Conservation (phyloP, 352 stramenopile genomes). For the Phytophthora sojae region DNA sequence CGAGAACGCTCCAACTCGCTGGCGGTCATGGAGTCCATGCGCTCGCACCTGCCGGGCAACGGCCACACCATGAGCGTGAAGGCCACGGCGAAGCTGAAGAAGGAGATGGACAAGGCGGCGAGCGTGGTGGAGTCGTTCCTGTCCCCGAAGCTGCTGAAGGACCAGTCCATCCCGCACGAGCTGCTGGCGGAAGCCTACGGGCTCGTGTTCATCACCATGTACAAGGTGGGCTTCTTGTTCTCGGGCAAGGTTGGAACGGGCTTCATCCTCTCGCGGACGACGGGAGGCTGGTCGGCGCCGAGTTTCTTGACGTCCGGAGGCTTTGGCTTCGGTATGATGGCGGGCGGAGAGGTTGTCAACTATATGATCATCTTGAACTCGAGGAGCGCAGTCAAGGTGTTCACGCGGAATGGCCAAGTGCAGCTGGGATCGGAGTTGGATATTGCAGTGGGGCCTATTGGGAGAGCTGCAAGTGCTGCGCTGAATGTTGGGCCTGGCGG, state of each 20-base stretch:
- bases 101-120: conserved; percentile 69
- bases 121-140: conserved; percentile 80
- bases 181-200: conserved; percentile 78
- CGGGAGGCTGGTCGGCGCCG: conserved; percentile 76
- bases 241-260: conserved; percentile 82
- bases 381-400: conserved; percentile 77
- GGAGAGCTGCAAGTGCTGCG: conserved; percentile 66
- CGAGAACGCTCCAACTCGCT: conserved; percentile 71
- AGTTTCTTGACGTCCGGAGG: conserved; percentile 76
- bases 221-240: conserved; percentile 84
- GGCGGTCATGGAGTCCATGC: conserved; percentile 48
- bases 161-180: conserved; percentile 84
- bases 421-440: conserved; percentile 81
- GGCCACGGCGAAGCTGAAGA: conserved; percentile 63
- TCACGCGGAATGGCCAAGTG: conserved; percentile 80
- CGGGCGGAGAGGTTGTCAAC: conserved; percentile 80
- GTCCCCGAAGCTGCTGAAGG: conserved; percentile 75
- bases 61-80: conserved; percentile 66
- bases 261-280: conserved; percentile 80
- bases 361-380: conserved; percentile 88
- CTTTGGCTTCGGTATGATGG: conserved; percentile 87
- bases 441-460: conserved; percentile 73
- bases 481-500: conserved; percentile 69
- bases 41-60: conserved; percentile 25
- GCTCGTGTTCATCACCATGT: conserved; percentile 83